Conservation (phyloP, 495 filamentous ascomycete genomes). For the Rhizodiscina lignyota region DNA sequence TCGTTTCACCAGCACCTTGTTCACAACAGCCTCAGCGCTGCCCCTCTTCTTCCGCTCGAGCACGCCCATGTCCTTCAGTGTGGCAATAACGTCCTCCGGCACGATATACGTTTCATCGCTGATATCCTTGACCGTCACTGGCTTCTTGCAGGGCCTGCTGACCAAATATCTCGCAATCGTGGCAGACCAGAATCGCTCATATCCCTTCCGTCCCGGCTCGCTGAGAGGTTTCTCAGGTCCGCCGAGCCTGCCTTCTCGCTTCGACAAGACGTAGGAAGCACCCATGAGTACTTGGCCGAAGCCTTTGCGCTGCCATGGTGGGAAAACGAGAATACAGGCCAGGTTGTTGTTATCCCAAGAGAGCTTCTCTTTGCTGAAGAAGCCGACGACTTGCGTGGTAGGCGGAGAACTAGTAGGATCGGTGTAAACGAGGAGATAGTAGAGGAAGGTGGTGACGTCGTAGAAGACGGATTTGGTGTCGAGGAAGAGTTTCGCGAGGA, state of each 20-base stretch:
- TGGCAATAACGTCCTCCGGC: constrained; percentile 64
- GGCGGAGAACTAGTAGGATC: constrained; percentile 26
- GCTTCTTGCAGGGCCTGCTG: constrained; percentile 19
- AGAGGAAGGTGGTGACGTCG: constrained; percentile 86
- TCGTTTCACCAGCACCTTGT: constrained; percentile 33
- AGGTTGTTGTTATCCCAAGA: constrained; percentile 98
- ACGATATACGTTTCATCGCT: constrained; percentile 58
- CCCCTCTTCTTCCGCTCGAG: constrained; percentile 29
- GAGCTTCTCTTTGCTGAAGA: constrained; percentile 97
- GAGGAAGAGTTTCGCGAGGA: constrained; percentile 95
- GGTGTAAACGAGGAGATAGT: constrained; percentile 70
- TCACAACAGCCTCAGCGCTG: constrained; percentile 31
- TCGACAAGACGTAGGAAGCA: constrained; percentile 82
- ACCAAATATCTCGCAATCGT: constrained; percentile 56
- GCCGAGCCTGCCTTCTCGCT: constrained; percentile 66
- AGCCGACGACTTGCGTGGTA: constrained; percentile 55
- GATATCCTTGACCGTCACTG: constrained; percentile 37
- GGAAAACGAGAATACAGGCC: constrained; percentile 91
- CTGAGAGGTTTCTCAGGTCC: constrained; percentile 89
- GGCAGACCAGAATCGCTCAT: constrained; percentile 68
- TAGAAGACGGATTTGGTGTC: constrained; percentile 98
- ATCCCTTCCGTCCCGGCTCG: constrained; percentile 63
- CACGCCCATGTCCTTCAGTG: constrained; percentile 62
- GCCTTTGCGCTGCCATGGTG: constrained; percentile 82
- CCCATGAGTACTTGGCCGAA: constrained; percentile 85